Evolutionary conservation across 441 rosid genomes (phyloP), one percentile per base, ranked within the genome.

Genomic region (Syzygium malaccense): DNA sequence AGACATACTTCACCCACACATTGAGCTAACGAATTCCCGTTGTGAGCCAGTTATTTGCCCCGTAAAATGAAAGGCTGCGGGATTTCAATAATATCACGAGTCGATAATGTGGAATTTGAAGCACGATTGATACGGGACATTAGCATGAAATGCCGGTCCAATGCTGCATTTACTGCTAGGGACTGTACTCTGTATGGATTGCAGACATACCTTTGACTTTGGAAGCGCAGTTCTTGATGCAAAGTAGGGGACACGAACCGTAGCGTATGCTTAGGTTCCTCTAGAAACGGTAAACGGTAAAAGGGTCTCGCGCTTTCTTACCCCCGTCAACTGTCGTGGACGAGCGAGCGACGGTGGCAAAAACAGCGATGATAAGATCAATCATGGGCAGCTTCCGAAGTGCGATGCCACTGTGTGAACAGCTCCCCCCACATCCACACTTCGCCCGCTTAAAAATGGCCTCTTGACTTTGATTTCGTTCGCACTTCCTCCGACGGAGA

Each of bases 31-130:
- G 13, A 25, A 75, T 37, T 71, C 8, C 11, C 9, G 0, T 23
- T 49, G n/a, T 2, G n/a, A 75, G 10, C 12, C n/a, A 18, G 41
- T 12, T 45, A 20, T 12, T 23, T 20, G 3, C 18, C 9, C 5
- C 8, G 2, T 23, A 0, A 37, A 23, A 23, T 7, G 51, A 23
- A 14, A 60, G 8, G 5, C 6, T 64, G 30, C 1, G 0, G 17
- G 75, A 64, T 30, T 9, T 30, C 1, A 1, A 30, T 32, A 8
- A 0, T 15, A 32, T 2, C 14, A 12, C 17, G 0, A 13, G 12
- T 13, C 14, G 0, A 26, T 13, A 28, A 26, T 7, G 30, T 5
- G 18, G 14, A 17, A 55, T 53, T 57, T 7, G 60, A 23, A 23
- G 18, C 28, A 26, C 28, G 12, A 20, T 56, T 56, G 9, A 17